Base-by-base conservation (phyloP, 768 basidiomycete species). In the Agaricus sinodeliciosus region DNA sequence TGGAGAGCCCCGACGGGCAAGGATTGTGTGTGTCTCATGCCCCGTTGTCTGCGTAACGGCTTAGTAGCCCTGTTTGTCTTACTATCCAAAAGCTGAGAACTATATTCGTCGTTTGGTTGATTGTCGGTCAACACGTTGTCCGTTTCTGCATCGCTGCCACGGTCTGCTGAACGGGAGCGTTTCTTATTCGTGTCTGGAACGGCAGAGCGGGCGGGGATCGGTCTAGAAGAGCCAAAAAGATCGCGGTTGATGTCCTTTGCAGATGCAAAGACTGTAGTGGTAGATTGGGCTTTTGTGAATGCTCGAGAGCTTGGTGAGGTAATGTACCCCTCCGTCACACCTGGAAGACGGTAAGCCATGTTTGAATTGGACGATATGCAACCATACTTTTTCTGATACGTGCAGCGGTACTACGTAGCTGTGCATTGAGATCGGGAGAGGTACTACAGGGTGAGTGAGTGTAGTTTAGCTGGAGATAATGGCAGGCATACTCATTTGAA, bases 331-430 rank as follows among this genome's bases (percentile, higher is more conserved):
- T 85, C 78, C 18, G 69, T 70, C 46, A 86, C 84, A 62, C 70
- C 84, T 86, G 57, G 60, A 19, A 60, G 37, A 55, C 35, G 11
- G 15, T 31, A 31, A 37, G 18, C 16, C 22, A 39, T 1, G 27
- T 44, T n/a, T 5, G 22, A 8, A 12, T 11, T 22, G 48, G 47
- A 55, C 18, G 50, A 25, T 27, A 8, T 40, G 22, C 22, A 31
- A 76, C 62, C 51, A 28, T 63, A 87, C 85, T 74, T 67, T 83
- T 82, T 62, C 85, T 67, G 43, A 75, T 76, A 56, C 84, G 81
- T 58, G 79, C 68, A 47, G 78, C 80, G 26, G 82, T 66, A 58
- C 72, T 80, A 53, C 78, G 77, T 49, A 87, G 74, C 51, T 69
- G 72, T n/a, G 74, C 71, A 40, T 72, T 66, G 22, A 84, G 65